These are phyloP conservation scores for Pyrus hybrid DNA, from an alignment of 331 rosid genomes.

Conservation along the genomic window DNA sequence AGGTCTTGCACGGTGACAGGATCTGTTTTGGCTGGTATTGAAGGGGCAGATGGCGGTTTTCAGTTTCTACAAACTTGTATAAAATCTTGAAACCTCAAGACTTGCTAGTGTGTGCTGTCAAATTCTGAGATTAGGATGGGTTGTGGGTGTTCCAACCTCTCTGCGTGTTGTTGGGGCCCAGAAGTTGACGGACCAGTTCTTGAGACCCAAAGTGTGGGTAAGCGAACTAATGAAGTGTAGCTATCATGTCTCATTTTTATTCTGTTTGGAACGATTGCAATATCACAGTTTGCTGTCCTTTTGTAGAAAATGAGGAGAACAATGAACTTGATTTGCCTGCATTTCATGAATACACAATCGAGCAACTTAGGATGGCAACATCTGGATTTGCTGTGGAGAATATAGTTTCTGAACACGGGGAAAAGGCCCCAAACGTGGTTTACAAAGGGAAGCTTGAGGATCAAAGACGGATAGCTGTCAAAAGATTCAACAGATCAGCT, in stretches of 20 bases:
- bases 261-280: constrained; percentile 17
- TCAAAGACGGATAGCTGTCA: constrained; percentile 74
- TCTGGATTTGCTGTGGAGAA: constrained; percentile 77
- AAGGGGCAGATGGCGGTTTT: constrained; percentile 23
- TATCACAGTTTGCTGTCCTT: constrained; percentile 12
- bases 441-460: constrained; percentile 79
- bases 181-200: constrained; percentile 39
- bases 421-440: constrained; percentile 90
- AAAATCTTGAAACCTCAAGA: neutral
- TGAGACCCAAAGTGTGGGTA: constrained; percentile 41
- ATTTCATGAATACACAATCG: constrained; percentile 65
- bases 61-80: constrained; percentile 13
- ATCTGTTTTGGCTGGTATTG: constrained; percentile 8
- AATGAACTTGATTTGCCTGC: constrained; percentile 49
- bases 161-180: constrained; percentile 47
- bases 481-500: constrained; percentile 83
- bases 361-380: constrained; percentile 72
- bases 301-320: constrained; percentile 52
- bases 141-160: constrained; percentile 57
- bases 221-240: constrained; percentile 13
- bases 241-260: constrained; percentile 1
- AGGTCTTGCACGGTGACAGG: constrained; percentile 1
- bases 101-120: constrained; percentile 15
- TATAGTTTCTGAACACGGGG: constrained; percentile 95
- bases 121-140: constrained; percentile 60